phyloP scores from a whole-genome alignment of 2,329 filamentous ascomycete species.

The Monilinia fructicola region DNA sequence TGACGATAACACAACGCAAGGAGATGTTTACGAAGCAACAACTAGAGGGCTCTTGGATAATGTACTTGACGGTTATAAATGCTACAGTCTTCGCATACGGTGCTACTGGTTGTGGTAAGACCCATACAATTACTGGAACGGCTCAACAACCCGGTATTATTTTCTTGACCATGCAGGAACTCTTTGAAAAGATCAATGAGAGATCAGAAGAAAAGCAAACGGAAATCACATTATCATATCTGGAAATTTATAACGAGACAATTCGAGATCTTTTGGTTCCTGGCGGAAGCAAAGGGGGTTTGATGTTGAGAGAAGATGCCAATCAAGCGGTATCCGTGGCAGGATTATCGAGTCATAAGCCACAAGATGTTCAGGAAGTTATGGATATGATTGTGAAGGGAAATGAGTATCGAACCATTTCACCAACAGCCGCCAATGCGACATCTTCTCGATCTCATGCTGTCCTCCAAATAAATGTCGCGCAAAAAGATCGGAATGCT shows the following conservation, averaged over 20 bases:
- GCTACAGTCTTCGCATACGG: constrained; percentile 98
- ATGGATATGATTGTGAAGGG: constrained; percentile 99
- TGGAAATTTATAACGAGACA: constrained; percentile 99
- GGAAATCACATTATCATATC: constrained; percentile 88
- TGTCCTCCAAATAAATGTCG: constrained; percentile 94
- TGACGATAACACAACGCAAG: constrained; percentile 89
- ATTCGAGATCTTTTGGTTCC: constrained; percentile 93
- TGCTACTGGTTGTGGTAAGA: constrained; percentile 96
- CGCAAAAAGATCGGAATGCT: constrained; percentile 91
- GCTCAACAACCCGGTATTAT: constrained; percentile 94
- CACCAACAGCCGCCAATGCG: constrained; percentile 93
- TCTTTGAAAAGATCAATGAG: constrained; percentile 95
- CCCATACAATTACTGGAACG: constrained; percentile 94
- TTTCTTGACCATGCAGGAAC: constrained; percentile 97
- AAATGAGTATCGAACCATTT: constrained; percentile 93
- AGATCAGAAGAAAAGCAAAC: constrained; percentile 81
- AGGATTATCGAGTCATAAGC: constrained; percentile 86
- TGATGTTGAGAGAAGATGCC: constrained; percentile 93
- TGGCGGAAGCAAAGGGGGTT: constrained; percentile 70
- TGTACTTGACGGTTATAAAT: constrained; percentile 97
- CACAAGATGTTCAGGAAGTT: constrained; percentile 88
- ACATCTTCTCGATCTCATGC: constrained; percentile 97
- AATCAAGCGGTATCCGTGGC: constrained; percentile 90
- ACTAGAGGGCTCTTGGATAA: constrained; percentile 88
- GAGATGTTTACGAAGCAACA: constrained; percentile 92